Evolutionary conservation across 2,329 filamentous ascomycete genomes (phyloP).

Genomic region (Nothopassalora personata): DNA sequence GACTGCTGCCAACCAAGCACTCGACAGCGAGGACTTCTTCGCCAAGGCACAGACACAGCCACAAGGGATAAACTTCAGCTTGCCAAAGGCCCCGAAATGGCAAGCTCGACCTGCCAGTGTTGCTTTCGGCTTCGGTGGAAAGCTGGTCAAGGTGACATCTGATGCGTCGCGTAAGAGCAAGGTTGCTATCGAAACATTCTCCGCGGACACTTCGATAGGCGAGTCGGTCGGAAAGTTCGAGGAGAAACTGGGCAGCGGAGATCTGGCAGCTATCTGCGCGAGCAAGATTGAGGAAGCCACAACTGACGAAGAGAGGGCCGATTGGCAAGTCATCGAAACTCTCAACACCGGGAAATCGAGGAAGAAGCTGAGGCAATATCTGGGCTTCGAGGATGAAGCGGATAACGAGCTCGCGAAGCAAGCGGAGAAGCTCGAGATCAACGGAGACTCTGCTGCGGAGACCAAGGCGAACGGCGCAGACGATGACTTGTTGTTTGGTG

Average conservation of each 20-base stretch:
- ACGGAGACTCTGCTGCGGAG: slow-evolving; percentile 52
- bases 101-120: slow-evolving; percentile 77
- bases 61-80: slow-evolving; percentile 81
- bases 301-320: slow-evolving; percentile 86
- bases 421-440: slow-evolving; percentile 34
- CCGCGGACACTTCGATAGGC: slow-evolving; percentile 80
- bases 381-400: slow-evolving; percentile 68
- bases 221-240: slow-evolving; percentile 82
- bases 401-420: slow-evolving; percentile 44
- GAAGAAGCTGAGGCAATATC: slow-evolving; percentile 76
- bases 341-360: slow-evolving; percentile 80
- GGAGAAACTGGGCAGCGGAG: slow-evolving; percentile 68
- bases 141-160: slow-evolving; percentile 72
- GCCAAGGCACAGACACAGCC: slow-evolving; percentile 86
- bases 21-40: slow-evolving; percentile 95
- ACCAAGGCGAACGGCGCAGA: slow-evolving; percentile 29
- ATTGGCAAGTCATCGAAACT: slow-evolving; percentile 92
- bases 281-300: slow-evolving; percentile 68
- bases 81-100: slow-evolving; percentile 85
- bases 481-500: slow-evolving; percentile 74
- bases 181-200: slow-evolving; percentile 79
- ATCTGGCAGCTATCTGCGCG: slow-evolving; percentile 74
- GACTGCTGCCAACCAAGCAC: slow-evolving; percentile 55
- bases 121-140: slow-evolving; percentile 93
- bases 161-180: slow-evolving; percentile 64